A percentile compares a stretch with the other conserved stretches of the same genome.
These are phyloP conservation scores for Populus simonii DNA, from an alignment of 345 rosid genomes.

Conservation along the genomic window DNA sequence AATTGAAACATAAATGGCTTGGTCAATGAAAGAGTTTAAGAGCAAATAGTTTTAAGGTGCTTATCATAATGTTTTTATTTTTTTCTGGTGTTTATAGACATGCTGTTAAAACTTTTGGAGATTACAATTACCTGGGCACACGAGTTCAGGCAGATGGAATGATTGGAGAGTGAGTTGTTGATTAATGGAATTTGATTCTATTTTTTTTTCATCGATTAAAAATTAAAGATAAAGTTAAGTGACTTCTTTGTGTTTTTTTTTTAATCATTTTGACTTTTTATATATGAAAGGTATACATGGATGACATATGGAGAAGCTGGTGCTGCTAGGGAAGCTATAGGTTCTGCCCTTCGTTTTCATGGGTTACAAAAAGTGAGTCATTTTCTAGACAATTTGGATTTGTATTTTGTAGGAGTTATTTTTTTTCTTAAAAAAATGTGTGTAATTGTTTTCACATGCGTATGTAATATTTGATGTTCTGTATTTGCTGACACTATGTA, in stretches of 20 bases:
- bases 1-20: neutral
- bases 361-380: slow-evolving; percentile 56
- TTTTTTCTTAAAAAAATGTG: too few species aligned
- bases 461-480: too few species aligned
- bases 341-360: slow-evolving; percentile 68
- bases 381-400: neutral
- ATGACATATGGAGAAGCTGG: slow-evolving; percentile 84
- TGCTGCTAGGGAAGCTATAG: slow-evolving; percentile 69
- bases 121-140: slow-evolving; percentile 75
- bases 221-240: neutral
- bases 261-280: neutral
- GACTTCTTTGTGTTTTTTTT: neutral
- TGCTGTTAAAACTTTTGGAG: slow-evolving; percentile 59
- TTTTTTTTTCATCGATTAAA: neutral
- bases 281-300: slow-evolving; percentile 68
- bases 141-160: slow-evolving; percentile 64
- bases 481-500: neutral
- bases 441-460: too few species aligned
- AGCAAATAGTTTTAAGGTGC: neutral
- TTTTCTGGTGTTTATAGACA: slow-evolving; percentile 29
- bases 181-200: neutral
- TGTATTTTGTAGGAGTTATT: too few species aligned
- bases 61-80: neutral
- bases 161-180: slow-evolving; percentile 68
- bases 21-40: neutral